Conservation (phyloP, 768 basidiomycete genomes). For the Gautieria morchelliformis region DNA sequence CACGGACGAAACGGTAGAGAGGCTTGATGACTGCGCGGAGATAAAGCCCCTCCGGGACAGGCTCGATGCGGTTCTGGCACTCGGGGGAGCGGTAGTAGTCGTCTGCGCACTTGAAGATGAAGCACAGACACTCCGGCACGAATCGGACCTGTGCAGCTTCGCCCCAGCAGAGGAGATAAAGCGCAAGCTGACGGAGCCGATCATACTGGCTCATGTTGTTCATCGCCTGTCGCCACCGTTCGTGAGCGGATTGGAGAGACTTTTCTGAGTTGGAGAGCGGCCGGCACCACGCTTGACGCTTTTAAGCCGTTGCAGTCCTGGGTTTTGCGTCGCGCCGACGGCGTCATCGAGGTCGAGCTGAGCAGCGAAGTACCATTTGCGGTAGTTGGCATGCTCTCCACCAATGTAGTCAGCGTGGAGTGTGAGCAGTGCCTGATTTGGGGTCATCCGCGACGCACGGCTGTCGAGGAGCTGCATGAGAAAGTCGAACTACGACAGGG, state of each 20-base stretch:
- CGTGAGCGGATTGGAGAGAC: conserved; percentile 73
- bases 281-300: conserved; percentile 54
- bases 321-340: conserved; percentile 85
- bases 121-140: conserved; percentile 92
- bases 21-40: conserved; percentile 86
- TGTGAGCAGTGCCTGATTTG: conserved; percentile 88
- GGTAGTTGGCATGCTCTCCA: conserved; percentile 96
- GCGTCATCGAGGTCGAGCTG: conserved; percentile 98
- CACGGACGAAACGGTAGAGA: conserved; percentile 90
- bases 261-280: conserved; percentile 47
- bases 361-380: conserved; percentile 99
- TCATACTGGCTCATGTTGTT: conserved; percentile 98
- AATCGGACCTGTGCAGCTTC: conserved; percentile 97
- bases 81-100: conserved; percentile 99
- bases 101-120: conserved; percentile 99
- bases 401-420: conserved; percentile 99
- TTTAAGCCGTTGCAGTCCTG: conserved; percentile 76
- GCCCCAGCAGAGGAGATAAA: conserved; percentile 95
- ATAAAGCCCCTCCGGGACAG: conserved; percentile 94
- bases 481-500: conserved; percentile 71
- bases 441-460: conserved; percentile 93
- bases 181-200: conserved; percentile 88
- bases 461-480: conserved; percentile 96
- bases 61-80: conserved; percentile 85
- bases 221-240: conserved; percentile 96